phyloP scores from a whole-genome alignment of 2,329 filamentous ascomycete genomes.

The Venturia pyrina region DNA sequence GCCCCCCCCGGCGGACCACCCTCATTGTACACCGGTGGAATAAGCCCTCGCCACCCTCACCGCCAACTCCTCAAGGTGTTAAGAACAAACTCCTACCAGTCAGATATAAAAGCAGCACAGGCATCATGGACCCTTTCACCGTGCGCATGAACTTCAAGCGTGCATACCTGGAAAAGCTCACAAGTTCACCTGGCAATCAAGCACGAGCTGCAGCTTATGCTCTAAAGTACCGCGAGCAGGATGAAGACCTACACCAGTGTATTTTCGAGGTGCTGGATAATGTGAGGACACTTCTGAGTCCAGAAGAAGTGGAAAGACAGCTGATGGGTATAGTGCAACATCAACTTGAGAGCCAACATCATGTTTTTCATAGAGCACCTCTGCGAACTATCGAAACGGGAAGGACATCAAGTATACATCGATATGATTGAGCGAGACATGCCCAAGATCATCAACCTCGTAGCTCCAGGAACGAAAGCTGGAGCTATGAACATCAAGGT shows the following conservation, averaged over 20 bases:
- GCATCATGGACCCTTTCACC: constrained; percentile 76
- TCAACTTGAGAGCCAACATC: constrained; percentile 96
- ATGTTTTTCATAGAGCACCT: constrained; percentile 99
- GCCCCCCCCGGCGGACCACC: too few relatives aligned
- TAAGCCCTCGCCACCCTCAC: too few relatives aligned
- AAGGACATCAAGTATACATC: constrained; percentile 70
- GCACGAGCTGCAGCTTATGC: constrained; percentile 94
- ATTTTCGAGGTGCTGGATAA: constrained; percentile 91
- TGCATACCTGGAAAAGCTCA: constrained; percentile 72
- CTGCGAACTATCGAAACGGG: constrained; percentile 71
- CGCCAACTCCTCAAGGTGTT: too few relatives aligned
- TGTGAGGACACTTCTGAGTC: constrained; percentile 35
- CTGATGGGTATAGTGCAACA: constrained; percentile 56
- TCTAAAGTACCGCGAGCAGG: constrained; percentile 84
- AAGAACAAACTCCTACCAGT: too few relatives aligned
- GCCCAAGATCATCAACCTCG: constrained; percentile 79
- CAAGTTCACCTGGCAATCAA: constrained; percentile 77
- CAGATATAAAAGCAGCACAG: not conserved
- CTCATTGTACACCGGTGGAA: too few relatives aligned
- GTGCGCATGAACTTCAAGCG: constrained; percentile 94
- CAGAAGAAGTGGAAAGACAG: not conserved
- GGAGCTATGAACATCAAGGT: constrained; percentile 92
- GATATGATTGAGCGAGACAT: constrained; percentile 95
- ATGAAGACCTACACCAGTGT: constrained; percentile 94
- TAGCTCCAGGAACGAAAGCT: constrained; percentile 75